Percentiles rank a stretch among this genome's conserved stretches.
Conservation (phyloP, 306 rosid species). For the Delonix regia region DNA sequence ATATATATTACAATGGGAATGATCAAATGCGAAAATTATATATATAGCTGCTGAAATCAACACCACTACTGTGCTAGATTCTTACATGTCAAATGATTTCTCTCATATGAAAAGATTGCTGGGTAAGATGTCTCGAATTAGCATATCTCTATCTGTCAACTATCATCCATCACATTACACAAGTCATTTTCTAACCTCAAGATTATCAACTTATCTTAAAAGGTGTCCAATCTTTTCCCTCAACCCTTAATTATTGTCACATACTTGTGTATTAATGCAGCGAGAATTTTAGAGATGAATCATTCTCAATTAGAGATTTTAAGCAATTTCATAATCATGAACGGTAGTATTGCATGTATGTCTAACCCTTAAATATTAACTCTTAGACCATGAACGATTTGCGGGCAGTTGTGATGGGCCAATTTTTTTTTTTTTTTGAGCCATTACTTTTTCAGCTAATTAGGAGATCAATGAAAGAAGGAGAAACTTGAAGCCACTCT, state of each 20-base stretch:
- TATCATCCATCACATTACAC: constrained; percentile 32
- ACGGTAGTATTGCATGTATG: neutral
- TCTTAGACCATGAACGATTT: neutral
- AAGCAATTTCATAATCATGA: constrained; percentile 35
- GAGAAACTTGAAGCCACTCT: neutral
- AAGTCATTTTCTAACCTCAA: constrained; percentile 42
- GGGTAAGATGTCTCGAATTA: constrained; percentile 61
- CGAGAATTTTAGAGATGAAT: constrained; percentile 22
- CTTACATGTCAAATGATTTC: constrained; percentile 40
- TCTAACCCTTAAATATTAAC: neutral
- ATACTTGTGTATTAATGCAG: constrained; percentile 19
- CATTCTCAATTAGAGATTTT: constrained; percentile 34
- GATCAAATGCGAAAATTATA: constrained; percentile 21
- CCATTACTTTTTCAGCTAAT: neutral
- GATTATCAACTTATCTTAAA: constrained; percentile 51
- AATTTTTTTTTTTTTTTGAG: neutral
- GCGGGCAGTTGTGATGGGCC: neutral
- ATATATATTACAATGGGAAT: neutral
- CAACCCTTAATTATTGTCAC: constrained; percentile 2
- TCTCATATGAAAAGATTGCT: constrained; percentile 38
- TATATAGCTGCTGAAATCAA: constrained; percentile 38
- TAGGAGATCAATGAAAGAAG: neutral
- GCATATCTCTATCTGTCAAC: constrained; percentile 37
- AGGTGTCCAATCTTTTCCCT: constrained; percentile 70
- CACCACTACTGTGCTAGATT: constrained; percentile 42